These are phyloP conservation scores for Lactifluus echinatus DNA, from an alignment of 768 basidiomycete species.

Conservation along the genomic window DNA sequence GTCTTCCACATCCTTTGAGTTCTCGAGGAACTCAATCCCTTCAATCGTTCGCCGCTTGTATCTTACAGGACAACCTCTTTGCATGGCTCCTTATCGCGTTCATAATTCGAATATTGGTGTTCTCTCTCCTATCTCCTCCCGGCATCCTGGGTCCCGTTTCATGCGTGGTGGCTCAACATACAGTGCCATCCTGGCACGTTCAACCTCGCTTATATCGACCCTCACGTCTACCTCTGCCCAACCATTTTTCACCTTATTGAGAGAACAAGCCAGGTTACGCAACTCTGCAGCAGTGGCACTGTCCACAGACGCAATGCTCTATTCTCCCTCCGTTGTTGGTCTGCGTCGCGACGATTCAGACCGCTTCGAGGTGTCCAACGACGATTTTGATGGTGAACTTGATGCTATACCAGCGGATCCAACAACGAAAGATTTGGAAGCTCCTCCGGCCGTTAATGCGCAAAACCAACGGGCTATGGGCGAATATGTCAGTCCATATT, in stretches of 20 bases:
- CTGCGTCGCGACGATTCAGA: constrained; percentile 20
- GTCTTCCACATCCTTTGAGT: constrained; percentile 10
- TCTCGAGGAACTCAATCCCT: constrained; percentile 11
- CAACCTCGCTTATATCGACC: constrained; percentile 17
- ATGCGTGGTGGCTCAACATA: constrained; percentile 10
- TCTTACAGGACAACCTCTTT: neutral
- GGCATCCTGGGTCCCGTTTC: constrained; percentile 15
- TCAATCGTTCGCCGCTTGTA: constrained; percentile 16
- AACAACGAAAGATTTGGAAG: constrained; percentile 16
- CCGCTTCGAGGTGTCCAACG: constrained; percentile 6
- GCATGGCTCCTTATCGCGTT: neutral
- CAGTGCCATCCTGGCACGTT: constrained; percentile 11
- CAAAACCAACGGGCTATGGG: constrained; percentile 18
- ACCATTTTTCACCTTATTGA: constrained; percentile 6
- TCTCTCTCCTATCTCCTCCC: constrained; percentile 3
- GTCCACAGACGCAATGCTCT: constrained; percentile 13
- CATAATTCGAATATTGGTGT: constrained; percentile 11
- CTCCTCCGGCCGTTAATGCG: constrained; percentile 14
- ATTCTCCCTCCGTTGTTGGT: constrained; percentile 16
- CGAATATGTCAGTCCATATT: constrained; percentile 19
- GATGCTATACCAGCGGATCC: constrained; percentile 21
- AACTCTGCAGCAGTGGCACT: neutral
- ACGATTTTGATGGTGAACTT: constrained; percentile 17
- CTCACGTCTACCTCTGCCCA: constrained; percentile 6
- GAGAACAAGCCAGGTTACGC: neutral